Percentiles rank a stretch among this genome's conserved stretches.
Conservation (phyloP, 495 filamentous ascomycete species). For the Neurospora sp. region DNA sequence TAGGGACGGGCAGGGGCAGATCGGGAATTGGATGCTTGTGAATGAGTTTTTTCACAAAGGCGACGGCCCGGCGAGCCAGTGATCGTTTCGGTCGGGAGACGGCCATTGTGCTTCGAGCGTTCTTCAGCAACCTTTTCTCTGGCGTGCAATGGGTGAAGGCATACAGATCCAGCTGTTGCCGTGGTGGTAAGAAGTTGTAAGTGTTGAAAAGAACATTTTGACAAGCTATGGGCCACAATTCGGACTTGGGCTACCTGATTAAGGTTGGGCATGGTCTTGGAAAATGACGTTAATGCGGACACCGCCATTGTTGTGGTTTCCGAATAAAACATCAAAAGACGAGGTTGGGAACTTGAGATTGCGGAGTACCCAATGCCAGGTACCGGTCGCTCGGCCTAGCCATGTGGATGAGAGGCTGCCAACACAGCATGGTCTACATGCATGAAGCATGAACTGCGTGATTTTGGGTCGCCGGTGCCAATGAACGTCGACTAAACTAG, state of each 20-base stretch:
- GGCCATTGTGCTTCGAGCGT: not conserved
- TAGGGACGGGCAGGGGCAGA: slow-evolving; percentile 11
- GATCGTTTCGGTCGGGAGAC: not conserved
- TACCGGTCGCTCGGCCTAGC: not conserved
- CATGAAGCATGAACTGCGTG: not conserved
- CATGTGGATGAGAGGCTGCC: not conserved
- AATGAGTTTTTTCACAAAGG: slow-evolving; percentile 6
- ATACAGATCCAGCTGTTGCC: not conserved
- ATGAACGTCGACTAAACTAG: not conserved
- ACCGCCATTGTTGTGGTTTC: not conserved
- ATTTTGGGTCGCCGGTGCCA: not conserved
- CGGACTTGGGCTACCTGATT: not conserved
- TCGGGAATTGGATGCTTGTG: slow-evolving; percentile 7
- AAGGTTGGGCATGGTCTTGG: not conserved
- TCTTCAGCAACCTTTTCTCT: not conserved
- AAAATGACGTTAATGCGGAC: not conserved
- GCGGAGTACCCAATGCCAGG: not conserved
- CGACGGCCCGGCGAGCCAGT: slow-evolving; percentile 3
- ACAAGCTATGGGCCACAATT: not conserved
- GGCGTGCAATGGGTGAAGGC: not conserved
- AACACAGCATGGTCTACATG: not conserved
- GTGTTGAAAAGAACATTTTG: not conserved
- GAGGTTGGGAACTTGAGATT: not conserved
- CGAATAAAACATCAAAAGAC: not conserved
- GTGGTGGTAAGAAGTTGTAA: not conserved